Conservation (phyloP, 1,139 yeast genomes). For the Scheffersomyces segobiensis region DNA sequence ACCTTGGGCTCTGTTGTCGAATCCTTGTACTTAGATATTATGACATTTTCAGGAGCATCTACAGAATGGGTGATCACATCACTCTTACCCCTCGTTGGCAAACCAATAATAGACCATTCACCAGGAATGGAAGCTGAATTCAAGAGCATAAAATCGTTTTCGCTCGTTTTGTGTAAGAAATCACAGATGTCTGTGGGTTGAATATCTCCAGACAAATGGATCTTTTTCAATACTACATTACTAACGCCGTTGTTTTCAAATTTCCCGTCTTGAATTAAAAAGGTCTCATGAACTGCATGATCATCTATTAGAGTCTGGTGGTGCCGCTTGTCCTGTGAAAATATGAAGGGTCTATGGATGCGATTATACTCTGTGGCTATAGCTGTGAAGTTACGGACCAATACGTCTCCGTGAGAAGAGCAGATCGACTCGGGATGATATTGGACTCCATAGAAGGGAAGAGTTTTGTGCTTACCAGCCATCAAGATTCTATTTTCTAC, state of each 20-base stretch:
- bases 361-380: conserved; percentile 47
- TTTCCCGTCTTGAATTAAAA: conserved; percentile 12
- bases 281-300: conserved; percentile 18
- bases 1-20: neutral
- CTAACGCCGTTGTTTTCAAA: conserved; percentile 1
- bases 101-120: conserved; percentile 81
- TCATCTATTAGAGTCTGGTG: conserved; percentile 9
- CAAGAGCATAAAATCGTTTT: conserved; percentile 52
- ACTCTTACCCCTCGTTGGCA: conserved; percentile 56
- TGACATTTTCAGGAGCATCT: conserved; percentile 28
- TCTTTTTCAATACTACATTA: conserved; percentile 16
- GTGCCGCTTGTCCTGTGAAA: neutral
- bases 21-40: conserved; percentile 15
- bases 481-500: conserved; percentile 49
- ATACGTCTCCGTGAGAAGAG: conserved; percentile 61
- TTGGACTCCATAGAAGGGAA: conserved; percentile 91
- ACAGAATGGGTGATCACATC: conserved; percentile 68
- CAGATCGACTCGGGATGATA: conserved; percentile 97
- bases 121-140: conserved; percentile 84
- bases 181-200: conserved; percentile 55
- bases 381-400: conserved; percentile 64
- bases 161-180: conserved; percentile 17
- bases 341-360: conserved; percentile 10
- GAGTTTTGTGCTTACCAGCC: conserved; percentile 66
- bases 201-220: conserved; percentile 14